Base-by-base conservation (phyloP, 2,329 filamentous ascomycete genomes). In the Phialophora verrucosa region DNA sequence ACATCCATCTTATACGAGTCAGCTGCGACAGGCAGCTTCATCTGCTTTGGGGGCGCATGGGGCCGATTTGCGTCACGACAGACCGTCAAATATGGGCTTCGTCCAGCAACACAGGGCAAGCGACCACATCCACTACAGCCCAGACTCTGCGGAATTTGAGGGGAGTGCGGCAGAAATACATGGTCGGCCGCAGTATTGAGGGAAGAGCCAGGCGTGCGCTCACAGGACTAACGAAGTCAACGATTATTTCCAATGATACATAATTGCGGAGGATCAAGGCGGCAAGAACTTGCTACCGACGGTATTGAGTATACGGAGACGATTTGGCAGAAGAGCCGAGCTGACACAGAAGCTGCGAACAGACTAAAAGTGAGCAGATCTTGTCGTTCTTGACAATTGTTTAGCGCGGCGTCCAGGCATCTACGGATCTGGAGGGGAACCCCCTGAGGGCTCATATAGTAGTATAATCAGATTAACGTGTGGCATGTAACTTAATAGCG, bases 11-110 rank as follows among this genome's bases (percentile, higher is more conserved):
- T 66, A 67, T 27, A 65, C 35, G 69, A 73, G 38, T 55, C 71
- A 65, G 74, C 75, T 60, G 50, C 63, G 75, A 61, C 68, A 76
- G 59, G 50, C 59, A 25, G 70, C 75, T 57, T 73, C 73, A 50
- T 72, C 75, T 50, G 73, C 73, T 31, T 72, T 76, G 23, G 76
- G 74, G 3, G 49, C 66, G 49, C 74, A 76, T 29, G 70, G 73
- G 44, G 73, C 72, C 5, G 71, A 72, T 29, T 74, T 76, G 57
- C 78, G 81, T 49, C 81, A 72, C 29, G 76, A 76, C 57, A 78
- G 82, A 51, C 82, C 82, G 0, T 82, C 81, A 6, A 83, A 82
- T 59, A 74, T 84, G 75, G 83, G 83, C 0, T 83, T 81, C 63
- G 83, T 84, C 11, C 77, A 79, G 10, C 79, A 83, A 65, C 78